Base-by-base conservation (phyloP, 169 alveolate species). In the Amoebophrya sp. region DNA sequence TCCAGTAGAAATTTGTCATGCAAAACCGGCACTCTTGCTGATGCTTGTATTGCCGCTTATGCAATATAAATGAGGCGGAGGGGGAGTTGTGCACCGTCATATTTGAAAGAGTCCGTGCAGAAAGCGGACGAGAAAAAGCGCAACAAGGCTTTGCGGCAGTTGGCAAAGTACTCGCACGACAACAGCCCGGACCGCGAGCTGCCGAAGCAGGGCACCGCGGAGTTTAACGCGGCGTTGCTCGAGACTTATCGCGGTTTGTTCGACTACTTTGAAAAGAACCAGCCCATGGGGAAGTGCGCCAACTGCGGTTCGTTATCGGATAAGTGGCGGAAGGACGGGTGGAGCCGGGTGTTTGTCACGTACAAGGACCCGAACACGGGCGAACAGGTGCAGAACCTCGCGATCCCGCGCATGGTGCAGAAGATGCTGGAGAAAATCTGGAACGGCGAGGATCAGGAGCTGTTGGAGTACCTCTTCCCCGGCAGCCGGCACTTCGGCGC, bases 251-350 rank as follows among this genome's bases (percentile, higher is more conserved):
- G 83, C 1, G 18, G 18, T 2, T 25, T 66, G 39, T 66, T 66
- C 83, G 10, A 25, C 38, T 66, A 12, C 35, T 66, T 66, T 25
- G 83, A 66, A 25, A 18, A 7, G 83, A 66, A 66, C 83, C 83
- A 66, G 83, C 83, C 83, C 10, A 25, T 66, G 83, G 35, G 35
- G 83, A 66, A 66, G 83, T 66, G 83, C 83, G 83, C 83, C 83
- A 66, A 66, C 83, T 66, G 83, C 32, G 83, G 83, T 0, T 2
- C 1, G 39, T 25, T 25, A 25, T 0, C 38, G 29, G 32, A 25
- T 25, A 7, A 1, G 7, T 66, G 83, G 83, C 83, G 83, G 32
- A 66, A 66, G 35, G 83, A 66, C 83, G 83, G 83, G 10, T 2
- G 32, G 7, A 25, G 39, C 35, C 83, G 83, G 83, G 1, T 66